These are phyloP conservation scores for Neostapfia colusana DNA, from an alignment of 176 grass and related monocot species.

Conservation along the genomic window DNA sequence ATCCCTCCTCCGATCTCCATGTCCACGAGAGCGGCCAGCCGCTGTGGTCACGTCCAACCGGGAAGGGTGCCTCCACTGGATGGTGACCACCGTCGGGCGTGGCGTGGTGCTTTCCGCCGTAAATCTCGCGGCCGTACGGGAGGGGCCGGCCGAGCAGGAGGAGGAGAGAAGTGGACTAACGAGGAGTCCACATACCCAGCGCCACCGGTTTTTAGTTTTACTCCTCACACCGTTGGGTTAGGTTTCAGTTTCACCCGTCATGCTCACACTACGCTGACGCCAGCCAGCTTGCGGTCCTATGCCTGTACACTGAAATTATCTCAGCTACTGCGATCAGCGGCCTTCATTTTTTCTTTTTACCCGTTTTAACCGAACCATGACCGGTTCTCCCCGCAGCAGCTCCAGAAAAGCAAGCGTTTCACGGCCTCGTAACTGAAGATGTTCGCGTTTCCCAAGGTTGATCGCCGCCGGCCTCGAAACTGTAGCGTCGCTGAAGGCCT, in stretches of 20 bases:
- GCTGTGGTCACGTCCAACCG: neutral
- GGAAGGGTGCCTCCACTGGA: neutral
- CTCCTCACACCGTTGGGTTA: neutral
- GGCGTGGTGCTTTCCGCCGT: slow-evolving; percentile 27
- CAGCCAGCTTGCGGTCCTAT: too few relatives aligned
- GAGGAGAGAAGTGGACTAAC: too few relatives aligned
- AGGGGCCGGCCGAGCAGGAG: neutral
- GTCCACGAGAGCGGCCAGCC: neutral
- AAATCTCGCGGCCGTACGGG: slow-evolving; percentile 23
- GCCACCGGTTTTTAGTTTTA: neutral
- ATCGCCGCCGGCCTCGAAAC: neutral
- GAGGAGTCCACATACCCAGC: slow-evolving; percentile 14
- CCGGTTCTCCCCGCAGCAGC: too few relatives aligned
- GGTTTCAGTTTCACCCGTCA: slow-evolving; percentile 7
- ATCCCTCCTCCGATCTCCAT: neutral
- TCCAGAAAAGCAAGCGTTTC: too few relatives aligned
- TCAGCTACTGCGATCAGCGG: too few relatives aligned
- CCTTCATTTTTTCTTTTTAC: too few relatives aligned
- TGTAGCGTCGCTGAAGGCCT: neutral
- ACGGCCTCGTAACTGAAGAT: neutral
- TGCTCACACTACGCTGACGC: slow-evolving; percentile 33
- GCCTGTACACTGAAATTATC: too few relatives aligned
- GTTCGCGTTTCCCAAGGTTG: slow-evolving; percentile 37
- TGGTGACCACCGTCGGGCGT: neutral
- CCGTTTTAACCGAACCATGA: too few relatives aligned